Conservation (phyloP, 2,329 filamentous ascomycete genomes). For the Diaporthe amygdali region DNA sequence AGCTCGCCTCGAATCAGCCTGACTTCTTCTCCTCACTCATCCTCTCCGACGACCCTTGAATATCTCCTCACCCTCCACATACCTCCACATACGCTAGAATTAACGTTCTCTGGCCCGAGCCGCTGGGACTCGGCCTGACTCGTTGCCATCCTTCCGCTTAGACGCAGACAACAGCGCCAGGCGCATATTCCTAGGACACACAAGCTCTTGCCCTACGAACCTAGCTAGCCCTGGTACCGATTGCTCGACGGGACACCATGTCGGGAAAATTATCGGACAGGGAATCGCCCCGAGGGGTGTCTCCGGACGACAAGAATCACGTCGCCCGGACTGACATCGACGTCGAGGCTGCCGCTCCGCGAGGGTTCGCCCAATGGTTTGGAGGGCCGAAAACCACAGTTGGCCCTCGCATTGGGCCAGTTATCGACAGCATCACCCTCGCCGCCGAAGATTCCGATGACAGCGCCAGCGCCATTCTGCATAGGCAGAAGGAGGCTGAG, state of each 20-base stretch:
- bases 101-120: neutral
- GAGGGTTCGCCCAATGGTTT: slow-evolving; percentile 32
- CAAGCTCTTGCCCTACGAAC: neutral
- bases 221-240: neutral
- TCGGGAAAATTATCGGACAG: slow-evolving; percentile 7
- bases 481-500: slow-evolving; percentile 76
- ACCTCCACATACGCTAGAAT: neutral
- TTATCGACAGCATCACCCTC: slow-evolving; percentile 40
- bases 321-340: slow-evolving; percentile 6
- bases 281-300: slow-evolving; percentile 9
- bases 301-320: slow-evolving; percentile 14
- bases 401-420: slow-evolving; percentile 57
- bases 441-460: slow-evolving; percentile 48
- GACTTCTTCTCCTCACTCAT: neutral
- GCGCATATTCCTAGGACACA: neutral
- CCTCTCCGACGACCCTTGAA: neutral
- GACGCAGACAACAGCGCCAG: neutral
- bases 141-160: neutral
- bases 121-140: neutral
- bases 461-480: slow-evolving; percentile 54
- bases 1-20: neutral
- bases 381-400: slow-evolving; percentile 47
- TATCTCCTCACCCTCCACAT: neutral
- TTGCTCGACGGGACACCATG: neutral
- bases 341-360: slow-evolving; percentile 13